Conservation (phyloP, 306 rosid species). For the Castanopsis chinensis region DNA sequence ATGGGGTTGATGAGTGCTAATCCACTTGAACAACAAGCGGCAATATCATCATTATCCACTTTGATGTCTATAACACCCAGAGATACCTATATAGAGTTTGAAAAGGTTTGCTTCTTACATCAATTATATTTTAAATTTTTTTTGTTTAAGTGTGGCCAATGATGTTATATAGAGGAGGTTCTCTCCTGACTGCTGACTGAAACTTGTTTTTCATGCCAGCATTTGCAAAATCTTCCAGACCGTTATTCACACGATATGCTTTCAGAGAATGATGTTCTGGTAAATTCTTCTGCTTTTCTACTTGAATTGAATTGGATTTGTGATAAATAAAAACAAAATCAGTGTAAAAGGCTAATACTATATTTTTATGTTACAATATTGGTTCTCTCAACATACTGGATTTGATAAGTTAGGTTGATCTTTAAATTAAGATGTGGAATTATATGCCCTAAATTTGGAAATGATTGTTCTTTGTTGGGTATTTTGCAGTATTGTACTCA, state of each 20-base stretch:
- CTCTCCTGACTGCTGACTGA: constrained; percentile 28
- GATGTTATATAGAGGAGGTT: neutral
- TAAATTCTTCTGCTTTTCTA: constrained; percentile 22
- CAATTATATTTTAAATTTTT: constrained; percentile 13
- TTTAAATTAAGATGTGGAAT: neutral
- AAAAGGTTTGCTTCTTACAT: constrained; percentile 49
- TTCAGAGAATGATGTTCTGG: constrained; percentile 86
- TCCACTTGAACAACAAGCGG: constrained; percentile 63
- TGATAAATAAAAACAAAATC: neutral
- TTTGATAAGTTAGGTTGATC: neutral
- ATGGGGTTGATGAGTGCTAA: constrained; percentile 63
- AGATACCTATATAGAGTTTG: constrained; percentile 77
- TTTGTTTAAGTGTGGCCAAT: neutral
- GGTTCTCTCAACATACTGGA: neutral
- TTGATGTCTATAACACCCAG: constrained; percentile 82
- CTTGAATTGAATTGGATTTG: neutral
- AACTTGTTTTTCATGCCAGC: constrained; percentile 51
- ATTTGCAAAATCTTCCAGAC: constrained; percentile 68
- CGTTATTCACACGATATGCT: constrained; percentile 61
- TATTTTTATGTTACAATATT: neutral
- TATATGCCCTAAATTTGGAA: neutral
- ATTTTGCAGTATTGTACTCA: neutral
- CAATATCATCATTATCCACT: constrained; percentile 64
- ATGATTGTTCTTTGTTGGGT: neutral
- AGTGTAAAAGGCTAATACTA: neutral